Conservation (phyloP, 1,284 basidiomycete species). For the Ceratobasidium sp. region DNA sequence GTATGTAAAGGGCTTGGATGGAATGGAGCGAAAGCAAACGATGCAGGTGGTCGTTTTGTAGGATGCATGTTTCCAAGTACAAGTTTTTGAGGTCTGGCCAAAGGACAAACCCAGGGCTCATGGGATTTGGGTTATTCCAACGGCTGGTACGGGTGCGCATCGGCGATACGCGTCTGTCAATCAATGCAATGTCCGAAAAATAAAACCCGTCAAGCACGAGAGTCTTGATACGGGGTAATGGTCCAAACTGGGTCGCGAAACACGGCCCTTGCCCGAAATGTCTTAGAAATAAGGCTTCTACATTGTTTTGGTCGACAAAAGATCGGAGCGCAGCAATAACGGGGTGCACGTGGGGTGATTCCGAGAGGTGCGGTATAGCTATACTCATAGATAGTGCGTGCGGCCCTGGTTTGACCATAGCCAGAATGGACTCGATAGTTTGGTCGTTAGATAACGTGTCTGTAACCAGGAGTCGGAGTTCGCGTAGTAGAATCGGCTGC, state of each 20-base stretch:
- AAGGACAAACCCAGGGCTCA: not conserved
- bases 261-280: not conserved
- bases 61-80: not conserved
- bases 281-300: not conserved
- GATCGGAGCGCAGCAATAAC: not conserved
- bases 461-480: constrained; percentile 1
- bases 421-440: no score
- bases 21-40: not conserved
- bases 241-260: not conserved
- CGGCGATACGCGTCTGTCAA: no score
- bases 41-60: not conserved
- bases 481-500: not conserved
- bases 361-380: no score
- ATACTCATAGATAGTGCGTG: no score
- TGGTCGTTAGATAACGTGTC: no score
- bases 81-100: not conserved
- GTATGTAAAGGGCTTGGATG: not conserved
- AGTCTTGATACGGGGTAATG: not conserved
- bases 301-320: not conserved
- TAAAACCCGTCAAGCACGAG: not conserved
- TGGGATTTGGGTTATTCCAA: not conserved
- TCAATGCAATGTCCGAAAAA: not conserved
- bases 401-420: no score
- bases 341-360: no score
- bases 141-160: not conserved